Evolutionary conservation across 768 basidiomycete genomes (phyloP).

Genomic region (Boletus rubescentipes): DNA sequence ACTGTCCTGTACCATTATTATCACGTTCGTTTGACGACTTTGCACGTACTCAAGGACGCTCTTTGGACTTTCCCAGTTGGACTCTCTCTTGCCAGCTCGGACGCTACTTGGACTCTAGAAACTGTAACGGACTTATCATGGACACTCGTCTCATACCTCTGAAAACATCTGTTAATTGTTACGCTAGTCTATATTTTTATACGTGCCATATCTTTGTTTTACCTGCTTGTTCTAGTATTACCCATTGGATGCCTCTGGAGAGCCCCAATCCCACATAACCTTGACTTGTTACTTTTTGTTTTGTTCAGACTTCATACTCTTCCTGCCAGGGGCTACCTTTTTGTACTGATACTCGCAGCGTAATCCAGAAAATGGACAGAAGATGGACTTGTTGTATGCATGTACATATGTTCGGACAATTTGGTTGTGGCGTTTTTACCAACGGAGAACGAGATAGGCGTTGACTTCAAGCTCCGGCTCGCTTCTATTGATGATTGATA

Average conservation of each 20-base stretch:
- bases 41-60: conserved; percentile 21
- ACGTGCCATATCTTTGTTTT: conserved; percentile 16
- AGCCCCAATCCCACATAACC: neutral
- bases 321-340: neutral
- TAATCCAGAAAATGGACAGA: conserved; percentile 58
- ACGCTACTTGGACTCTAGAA: conserved; percentile 27
- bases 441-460: too few species aligned
- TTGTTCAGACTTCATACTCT: conserved; percentile 11
- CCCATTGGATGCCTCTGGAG: neutral
- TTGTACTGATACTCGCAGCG: conserved; percentile 8
- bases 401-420: conserved; percentile 55
- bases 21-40: conserved; percentile 26
- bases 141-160: conserved; percentile 16
- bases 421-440: too few species aligned
- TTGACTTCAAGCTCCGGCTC: too few species aligned
- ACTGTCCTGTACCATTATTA: conserved; percentile 7
- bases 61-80: conserved; percentile 20
- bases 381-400: conserved; percentile 74
- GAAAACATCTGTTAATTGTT: conserved; percentile 25
- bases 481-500: neutral
- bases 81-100: conserved; percentile 16
- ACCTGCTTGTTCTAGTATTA: conserved; percentile 4
- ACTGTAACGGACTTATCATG: conserved; percentile 22
- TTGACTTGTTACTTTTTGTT: neutral
- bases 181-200: conserved; percentile 30